Evolutionary conservation across 2,329 filamentous ascomycete species (phyloP), one percentile per base, ranked within the genome.

Genomic region (Tolypocladium cylindrosporum): DNA sequence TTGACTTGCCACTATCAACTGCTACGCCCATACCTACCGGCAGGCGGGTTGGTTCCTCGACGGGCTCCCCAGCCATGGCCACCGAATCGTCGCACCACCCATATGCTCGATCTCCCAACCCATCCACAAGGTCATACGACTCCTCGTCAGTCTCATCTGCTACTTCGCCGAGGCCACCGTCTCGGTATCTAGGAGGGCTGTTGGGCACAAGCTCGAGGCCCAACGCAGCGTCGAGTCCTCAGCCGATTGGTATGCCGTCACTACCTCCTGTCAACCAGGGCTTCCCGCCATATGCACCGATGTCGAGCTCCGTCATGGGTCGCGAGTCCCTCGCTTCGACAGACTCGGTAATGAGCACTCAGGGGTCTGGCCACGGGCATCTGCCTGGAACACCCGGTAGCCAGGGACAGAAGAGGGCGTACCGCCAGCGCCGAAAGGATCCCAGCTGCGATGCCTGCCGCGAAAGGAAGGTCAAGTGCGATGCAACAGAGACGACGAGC

Each of bases 371-470:
- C 27, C 64, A 65, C 53, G 61, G 70, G 19, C 71, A 74, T n/a
- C 54, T 72, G 41, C 62, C 66, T 21, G 70, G 69, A 79, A 78
- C 65, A 71, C 63, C 69, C 83, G 63, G 67, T 1, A 54, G 60
- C 6, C 88, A 89, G 64, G 83, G 88, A 39, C 91, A 96, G 72
- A 97, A 97, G 73, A 81, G 94, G 69, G 93, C 94, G 3, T 99
- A 97, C 75, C 86, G 94, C 31, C 94, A 99, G 72, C 81, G 94
- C 64, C 84, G 94, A 65, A 99, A 99, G 70, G 94, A 99, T 67
- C 94, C 94, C 1, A 97, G 91, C 68, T 99, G 94, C 72, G 94
- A 99, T 77, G 94, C 94, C 55, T 99, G 94, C 71, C 84, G 94
- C 60, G 94, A 99, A 67, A 77, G 86, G 63, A 89, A 89, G 74